Conservation (phyloP, 331 rosid species). For the Quercus lobata region DNA sequence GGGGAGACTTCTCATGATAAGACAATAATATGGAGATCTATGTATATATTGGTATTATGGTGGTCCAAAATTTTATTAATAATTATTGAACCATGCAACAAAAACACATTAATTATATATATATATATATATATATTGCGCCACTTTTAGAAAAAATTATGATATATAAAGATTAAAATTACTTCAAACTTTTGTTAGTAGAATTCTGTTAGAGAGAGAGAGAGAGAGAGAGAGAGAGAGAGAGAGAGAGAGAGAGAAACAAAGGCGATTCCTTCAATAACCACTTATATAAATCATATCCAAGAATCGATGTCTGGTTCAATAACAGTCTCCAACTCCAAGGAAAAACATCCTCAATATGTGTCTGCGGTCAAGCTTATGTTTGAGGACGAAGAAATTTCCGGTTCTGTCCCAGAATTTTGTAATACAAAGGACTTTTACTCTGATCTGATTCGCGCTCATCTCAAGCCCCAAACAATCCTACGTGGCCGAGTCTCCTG, state of each 20-base stretch:
- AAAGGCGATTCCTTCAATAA: not conserved
- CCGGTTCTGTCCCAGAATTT: slow-evolving; percentile 28
- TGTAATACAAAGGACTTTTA: slow-evolving; percentile 31
- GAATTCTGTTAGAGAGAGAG: too few relatives aligned
- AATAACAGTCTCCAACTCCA: slow-evolving; percentile 14
- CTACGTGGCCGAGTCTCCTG: slow-evolving; percentile 51
- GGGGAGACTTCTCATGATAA: too few relatives aligned
- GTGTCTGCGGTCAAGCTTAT: not conserved
- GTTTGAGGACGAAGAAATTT: slow-evolving; percentile 12
- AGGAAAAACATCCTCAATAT: slow-evolving; percentile 18
- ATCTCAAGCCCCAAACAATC: slow-evolving; percentile 31
- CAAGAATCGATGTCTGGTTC: not conserved
- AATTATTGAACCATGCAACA: too few relatives aligned
- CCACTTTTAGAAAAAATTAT: too few relatives aligned
- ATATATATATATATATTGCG: too few relatives aligned
- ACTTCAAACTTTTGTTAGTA: too few relatives aligned
- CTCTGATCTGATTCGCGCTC: slow-evolving; percentile 27
- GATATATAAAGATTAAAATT: too few relatives aligned
- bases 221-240: too few relatives aligned
- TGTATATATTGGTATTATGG: too few relatives aligned
- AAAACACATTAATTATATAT: too few relatives aligned
- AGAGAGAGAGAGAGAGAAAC: not conserved
- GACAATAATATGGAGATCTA: too few relatives aligned
- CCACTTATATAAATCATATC: not conserved
- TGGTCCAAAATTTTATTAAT: too few relatives aligned